Conservation (phyloP, 345 rosid species). For the Rhodomyrtus tomentosa region DNA sequence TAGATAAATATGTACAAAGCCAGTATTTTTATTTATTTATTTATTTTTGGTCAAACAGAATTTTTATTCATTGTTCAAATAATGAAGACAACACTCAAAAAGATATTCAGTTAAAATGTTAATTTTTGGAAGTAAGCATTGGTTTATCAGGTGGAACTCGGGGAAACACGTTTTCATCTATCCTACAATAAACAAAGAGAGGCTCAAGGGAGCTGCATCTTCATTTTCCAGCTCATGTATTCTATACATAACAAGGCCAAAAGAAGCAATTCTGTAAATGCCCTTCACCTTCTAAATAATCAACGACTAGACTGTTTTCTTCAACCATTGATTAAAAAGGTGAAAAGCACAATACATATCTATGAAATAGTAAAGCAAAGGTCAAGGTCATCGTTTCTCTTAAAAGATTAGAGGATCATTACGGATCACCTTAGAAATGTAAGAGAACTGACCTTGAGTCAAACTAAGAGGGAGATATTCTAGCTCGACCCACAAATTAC, state of each 20-base stretch:
- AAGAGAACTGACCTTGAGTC: not conserved
- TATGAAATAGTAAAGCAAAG: not conserved
- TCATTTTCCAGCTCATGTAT: not conserved
- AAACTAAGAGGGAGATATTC: not conserved
- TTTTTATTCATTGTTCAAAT: not conserved
- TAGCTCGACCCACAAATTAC: not conserved
- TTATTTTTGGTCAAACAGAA: not conserved
- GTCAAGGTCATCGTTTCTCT: not conserved
- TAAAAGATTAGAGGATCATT: not conserved
- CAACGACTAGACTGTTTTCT: not conserved
- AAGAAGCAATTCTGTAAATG: not conserved
- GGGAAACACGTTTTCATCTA: not conserved
- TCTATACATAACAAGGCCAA: not conserved
- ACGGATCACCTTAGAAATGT: not conserved
- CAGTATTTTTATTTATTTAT: not conserved
- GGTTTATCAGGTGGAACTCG: not conserved
- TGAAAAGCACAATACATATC: not conserved
- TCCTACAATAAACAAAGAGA: not conserved
- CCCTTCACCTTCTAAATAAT: not conserved
- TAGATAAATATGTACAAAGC: not conserved
- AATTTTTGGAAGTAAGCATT: not conserved
- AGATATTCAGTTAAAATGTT: not conserved
- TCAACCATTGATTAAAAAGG: not conserved
- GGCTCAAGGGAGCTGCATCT: not conserved
- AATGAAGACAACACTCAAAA: not conserved